Evolutionary conservation across 1,284 basidiomycete genomes (phyloP).

Genomic region (Ustilago bromivora): DNA sequence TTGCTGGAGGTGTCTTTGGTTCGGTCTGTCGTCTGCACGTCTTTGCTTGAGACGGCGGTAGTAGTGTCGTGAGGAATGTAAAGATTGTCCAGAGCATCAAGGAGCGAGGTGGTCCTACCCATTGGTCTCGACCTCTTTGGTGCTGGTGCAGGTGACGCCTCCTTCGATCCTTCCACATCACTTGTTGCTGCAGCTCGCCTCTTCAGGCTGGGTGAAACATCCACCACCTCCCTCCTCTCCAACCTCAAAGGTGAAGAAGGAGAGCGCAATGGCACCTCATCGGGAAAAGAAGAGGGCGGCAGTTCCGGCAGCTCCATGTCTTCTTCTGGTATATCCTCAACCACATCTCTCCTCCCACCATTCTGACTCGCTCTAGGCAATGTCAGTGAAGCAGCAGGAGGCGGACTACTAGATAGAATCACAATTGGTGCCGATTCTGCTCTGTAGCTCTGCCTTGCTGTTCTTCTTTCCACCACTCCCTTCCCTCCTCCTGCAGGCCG

Average conservation of each 20-base stretch:
- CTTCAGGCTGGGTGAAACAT: conserved; percentile 17
- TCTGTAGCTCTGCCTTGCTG: background rate
- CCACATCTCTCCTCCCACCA: background rate
- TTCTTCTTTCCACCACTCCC: background rate
- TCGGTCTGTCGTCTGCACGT: background rate
- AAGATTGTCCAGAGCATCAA: conserved; percentile 44
- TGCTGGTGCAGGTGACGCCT: conserved; percentile 7
- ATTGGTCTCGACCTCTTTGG: conserved; percentile 19
- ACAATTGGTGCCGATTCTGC: conserved; percentile 40
- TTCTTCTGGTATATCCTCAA: conserved; percentile 20
- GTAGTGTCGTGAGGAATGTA: conserved; percentile 11
- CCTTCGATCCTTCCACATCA: background rate
- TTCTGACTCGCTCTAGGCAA: conserved; percentile 18
- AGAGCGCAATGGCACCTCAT: conserved; percentile 24
- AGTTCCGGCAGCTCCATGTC: conserved; percentile 9
- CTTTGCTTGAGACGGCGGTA: background rate
- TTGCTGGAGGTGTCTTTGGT: background rate
- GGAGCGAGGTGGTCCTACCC: conserved; percentile 19
- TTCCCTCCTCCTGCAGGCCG: background rate
- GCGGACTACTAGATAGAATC: conserved; percentile 47
- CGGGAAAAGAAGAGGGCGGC: conserved; percentile 30
- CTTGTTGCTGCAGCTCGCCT: conserved; percentile 5
- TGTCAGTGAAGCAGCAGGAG: conserved; percentile 24
- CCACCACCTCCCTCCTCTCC: background rate
- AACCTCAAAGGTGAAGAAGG: conserved; percentile 17